Base-by-base conservation (phyloP, 2,329 filamentous ascomycete genomes). In the Plenodomus biglobosus region DNA sequence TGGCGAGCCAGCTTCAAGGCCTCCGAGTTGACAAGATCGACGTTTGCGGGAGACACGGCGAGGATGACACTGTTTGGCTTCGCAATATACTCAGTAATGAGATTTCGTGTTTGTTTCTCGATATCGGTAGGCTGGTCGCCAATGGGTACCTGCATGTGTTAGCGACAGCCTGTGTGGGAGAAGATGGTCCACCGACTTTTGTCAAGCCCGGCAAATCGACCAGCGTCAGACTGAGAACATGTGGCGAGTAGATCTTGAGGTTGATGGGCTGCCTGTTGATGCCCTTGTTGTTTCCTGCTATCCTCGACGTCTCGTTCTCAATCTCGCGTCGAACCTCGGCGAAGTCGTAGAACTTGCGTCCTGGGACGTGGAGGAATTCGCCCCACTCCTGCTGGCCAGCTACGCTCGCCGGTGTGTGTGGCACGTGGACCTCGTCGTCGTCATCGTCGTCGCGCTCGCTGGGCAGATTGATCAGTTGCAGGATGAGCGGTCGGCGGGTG, bases 41-140 rank as follows among this genome's bases (percentile, higher is more conserved):
- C 92, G 66, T 99, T 99, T 44, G 94, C 94, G 16, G 94, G 92
- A 11, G 94, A 97, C 19, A 99, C 94, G 24, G 94, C 94, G 43
- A 99, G 83, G 57, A 99, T 86, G 66, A 99, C 96, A 75, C 92
- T 96, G 80, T 99, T 99, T 13, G 94, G 92, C 76, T 99, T 99
- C 48, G 92, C 92, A 67, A 97, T 99, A 71, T 96, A 99, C 77
- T 99, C 94, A 46, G 92, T 88, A 64, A 99, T 97, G 64, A 99
- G 83, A 60, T 90, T 96, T 57, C 92, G 85, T 24, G 94, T 99
- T 76, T 99, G 94, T 75, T 96, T 97, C 79, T 99, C 94, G 67
- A 99, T 99, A 69, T 99, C 94, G 64, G 88, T 86, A 7, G 94
- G 94, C 71, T 99, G 94, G 71, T 99, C 94, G 59, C 94, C 94